Evolutionary conservation across 805 yeast species (phyloP).

Genomic region (Wickerhamomyces subpelliculosus): DNA sequence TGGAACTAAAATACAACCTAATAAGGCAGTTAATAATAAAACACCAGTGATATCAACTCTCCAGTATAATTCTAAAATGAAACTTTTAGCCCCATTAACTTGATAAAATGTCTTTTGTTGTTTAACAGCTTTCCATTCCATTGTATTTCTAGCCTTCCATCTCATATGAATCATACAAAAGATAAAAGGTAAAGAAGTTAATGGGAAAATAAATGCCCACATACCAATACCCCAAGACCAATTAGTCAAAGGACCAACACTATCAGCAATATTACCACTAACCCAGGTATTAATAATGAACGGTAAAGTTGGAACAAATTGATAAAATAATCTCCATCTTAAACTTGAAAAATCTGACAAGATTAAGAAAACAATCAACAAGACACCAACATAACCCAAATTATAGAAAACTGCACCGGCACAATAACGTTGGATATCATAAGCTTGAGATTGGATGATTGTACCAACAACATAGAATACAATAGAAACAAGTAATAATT

Average conservation of each 20-base stretch:
- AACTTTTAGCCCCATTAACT: conserved; percentile 28
- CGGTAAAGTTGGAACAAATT: conserved; percentile 65
- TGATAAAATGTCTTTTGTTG: conserved; percentile 33
- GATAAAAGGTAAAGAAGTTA: conserved; percentile 54
- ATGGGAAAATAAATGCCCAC: conserved; percentile 75
- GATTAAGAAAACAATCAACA: conserved; percentile 48
- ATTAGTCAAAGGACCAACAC: conserved; percentile 25
- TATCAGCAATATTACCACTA: conserved; percentile 47
- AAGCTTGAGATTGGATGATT: conserved; percentile 54
- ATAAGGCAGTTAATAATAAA: conserved; percentile 42
- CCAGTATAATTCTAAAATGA: conserved; percentile 45
- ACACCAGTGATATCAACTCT: conserved; percentile 60
- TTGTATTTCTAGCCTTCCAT: conserved; percentile 41
- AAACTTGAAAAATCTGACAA: conserved; percentile 62
- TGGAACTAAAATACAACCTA: conserved; percentile 66
- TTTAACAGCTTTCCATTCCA: conserved; percentile 39
- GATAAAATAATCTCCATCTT: conserved; percentile 63
- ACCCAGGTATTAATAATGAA: conserved; percentile 77
- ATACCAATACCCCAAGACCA: conserved; percentile 78
- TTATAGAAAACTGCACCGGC: conserved; percentile 55
- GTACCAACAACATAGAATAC: conserved; percentile 58
- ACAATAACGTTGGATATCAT: conserved; percentile 48
- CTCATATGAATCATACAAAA: conserved; percentile 50
- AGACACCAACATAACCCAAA: conserved; percentile 57
- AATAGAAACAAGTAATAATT: conserved; percentile 40